Evolutionary conservation across 306 rosid species (phyloP).

Genomic region (Pyrus pyrifolia): DNA sequence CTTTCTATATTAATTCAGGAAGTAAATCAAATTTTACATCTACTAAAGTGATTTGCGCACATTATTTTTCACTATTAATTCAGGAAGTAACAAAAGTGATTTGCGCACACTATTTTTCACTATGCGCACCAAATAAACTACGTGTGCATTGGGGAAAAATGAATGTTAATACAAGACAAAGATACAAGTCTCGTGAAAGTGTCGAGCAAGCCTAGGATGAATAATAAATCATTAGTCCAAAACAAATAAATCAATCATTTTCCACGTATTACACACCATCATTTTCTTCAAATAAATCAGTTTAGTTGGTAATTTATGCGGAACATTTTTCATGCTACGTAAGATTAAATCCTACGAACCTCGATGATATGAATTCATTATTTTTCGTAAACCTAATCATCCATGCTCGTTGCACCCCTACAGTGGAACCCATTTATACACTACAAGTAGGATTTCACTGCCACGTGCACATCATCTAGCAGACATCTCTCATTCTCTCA

Average conservation of each 20-base stretch:
- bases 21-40: not conserved
- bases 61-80: too few relatives aligned
- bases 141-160: not conserved
- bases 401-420: too few relatives aligned
- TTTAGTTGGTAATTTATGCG: too few relatives aligned
- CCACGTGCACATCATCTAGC: not conserved
- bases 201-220: not conserved
- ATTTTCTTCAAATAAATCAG: too few relatives aligned
- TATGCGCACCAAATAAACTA: not conserved
- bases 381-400: too few relatives aligned
- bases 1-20: not conserved
- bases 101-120: not conserved
- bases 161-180: not conserved
- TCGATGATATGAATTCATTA: too few relatives aligned
- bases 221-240: not conserved
- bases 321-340: too few relatives aligned
- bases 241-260: too few relatives aligned
- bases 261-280: not conserved
- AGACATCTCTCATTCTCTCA: not conserved
- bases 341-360: too few relatives aligned
- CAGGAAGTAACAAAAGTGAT: not conserved
- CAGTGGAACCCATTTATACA: too few relatives aligned
- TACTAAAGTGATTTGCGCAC: not conserved
- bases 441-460: not conserved
- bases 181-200: constrained; percentile 12